Evolutionary conservation across 441 rosid genomes (phyloP).

Genomic region (Eugenia klotzschiana): DNA sequence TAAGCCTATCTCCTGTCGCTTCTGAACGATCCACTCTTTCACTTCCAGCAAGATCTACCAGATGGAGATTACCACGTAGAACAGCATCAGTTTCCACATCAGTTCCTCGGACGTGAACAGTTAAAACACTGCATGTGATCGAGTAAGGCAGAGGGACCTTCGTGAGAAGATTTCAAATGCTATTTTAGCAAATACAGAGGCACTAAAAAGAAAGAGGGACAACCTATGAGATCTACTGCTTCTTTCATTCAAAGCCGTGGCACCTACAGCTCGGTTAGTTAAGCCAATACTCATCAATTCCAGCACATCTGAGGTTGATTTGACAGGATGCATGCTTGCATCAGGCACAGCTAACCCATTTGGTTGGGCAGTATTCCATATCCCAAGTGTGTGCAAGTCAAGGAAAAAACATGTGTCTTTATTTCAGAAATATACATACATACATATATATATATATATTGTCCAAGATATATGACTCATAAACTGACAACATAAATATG

Average conservation of each 20-base stretch:
- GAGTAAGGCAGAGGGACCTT: background rate
- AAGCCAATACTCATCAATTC: slow-evolving; percentile 73
- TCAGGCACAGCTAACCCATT: slow-evolving; percentile 95
- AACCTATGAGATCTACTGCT: slow-evolving; percentile 94
- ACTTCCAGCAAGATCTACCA: slow-evolving; percentile 14
- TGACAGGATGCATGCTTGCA: slow-evolving; percentile 75
- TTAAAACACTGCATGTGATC: slow-evolving; percentile 3
- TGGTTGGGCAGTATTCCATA: slow-evolving; percentile 60
- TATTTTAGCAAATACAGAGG: background rate
- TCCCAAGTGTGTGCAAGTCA: slow-evolving; percentile 87
- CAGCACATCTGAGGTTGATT: slow-evolving; percentile 66
- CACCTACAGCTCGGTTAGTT: slow-evolving; percentile 74
- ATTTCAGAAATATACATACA: background rate
- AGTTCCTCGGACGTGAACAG: slow-evolving; percentile 15
- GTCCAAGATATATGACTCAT: background rate
- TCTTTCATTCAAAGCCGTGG: slow-evolving; percentile 90
- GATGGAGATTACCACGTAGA: slow-evolving; percentile 51
- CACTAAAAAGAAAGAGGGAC: slow-evolving; percentile 1
- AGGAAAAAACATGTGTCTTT: slow-evolving; percentile 17
- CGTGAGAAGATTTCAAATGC: background rate
- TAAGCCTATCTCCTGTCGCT: slow-evolving; percentile 11
- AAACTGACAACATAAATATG: background rate
- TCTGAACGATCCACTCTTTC: slow-evolving; percentile 14
- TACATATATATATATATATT: background rate
- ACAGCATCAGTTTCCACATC: slow-evolving; percentile 51